phyloP scores from a whole-genome alignment of 768 basidiomycete species.

The Lactarius trivialis region DNA sequence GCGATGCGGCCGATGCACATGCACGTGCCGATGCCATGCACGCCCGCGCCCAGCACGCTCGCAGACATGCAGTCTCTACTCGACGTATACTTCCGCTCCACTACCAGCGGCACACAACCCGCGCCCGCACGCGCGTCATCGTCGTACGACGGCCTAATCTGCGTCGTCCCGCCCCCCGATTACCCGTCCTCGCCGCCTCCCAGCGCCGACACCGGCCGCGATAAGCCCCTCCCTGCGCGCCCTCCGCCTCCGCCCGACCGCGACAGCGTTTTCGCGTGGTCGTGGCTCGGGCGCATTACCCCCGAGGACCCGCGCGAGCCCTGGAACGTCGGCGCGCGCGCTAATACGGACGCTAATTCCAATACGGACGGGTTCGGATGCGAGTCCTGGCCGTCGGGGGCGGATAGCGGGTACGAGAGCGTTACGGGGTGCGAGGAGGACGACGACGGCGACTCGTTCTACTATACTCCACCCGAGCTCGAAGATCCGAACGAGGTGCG shows the following conservation, averaged over 20 bases:
- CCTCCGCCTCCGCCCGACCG: slow-evolving; percentile 19
- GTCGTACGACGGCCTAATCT: slow-evolving; percentile 19
- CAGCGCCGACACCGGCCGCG: neutral
- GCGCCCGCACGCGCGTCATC: slow-evolving; percentile 20
- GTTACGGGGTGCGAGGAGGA: slow-evolving; percentile 4
- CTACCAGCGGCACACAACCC: neutral
- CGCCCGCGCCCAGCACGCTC: slow-evolving; percentile 22
- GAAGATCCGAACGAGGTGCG: slow-evolving; percentile 21
- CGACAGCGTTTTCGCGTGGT: slow-evolving; percentile 22
- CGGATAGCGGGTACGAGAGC: slow-evolving; percentile 8
- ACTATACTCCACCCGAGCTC: slow-evolving; percentile 6
- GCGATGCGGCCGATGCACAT: slow-evolving; percentile 13
- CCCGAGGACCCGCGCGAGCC: slow-evolving; percentile 12
- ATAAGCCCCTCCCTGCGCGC: slow-evolving; percentile 16
- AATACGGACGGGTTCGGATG: neutral
- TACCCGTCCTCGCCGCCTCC: neutral
- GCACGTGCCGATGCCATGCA: slow-evolving; percentile 23
- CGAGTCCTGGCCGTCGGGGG: slow-evolving; percentile 5
- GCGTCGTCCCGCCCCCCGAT: neutral
- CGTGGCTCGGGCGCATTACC: slow-evolving; percentile 19
- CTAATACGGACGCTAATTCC: neutral
- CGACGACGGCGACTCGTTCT: slow-evolving; percentile 15
- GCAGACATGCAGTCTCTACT: slow-evolving; percentile 23
- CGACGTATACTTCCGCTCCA: slow-evolving; percentile 22
- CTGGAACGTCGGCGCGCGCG: neutral